These are phyloP conservation scores for Russula sp. DNA, from an alignment of 768 basidiomycete genomes.

Conservation along the genomic window DNA sequence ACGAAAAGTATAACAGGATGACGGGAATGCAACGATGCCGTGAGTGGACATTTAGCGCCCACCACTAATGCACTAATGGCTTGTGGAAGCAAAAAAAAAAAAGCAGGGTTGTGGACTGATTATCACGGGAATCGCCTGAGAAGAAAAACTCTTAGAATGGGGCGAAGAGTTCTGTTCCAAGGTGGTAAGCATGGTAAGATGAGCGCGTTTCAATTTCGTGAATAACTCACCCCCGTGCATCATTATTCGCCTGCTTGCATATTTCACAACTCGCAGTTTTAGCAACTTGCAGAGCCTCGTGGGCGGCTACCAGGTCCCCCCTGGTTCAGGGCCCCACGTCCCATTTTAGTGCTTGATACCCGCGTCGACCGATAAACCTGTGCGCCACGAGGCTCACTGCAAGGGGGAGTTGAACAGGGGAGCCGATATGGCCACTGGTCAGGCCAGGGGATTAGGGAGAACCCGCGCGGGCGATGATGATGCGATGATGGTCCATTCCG, in stretches of 20 bases:
- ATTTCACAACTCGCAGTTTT: background rate
- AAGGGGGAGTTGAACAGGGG: background rate
- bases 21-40: constrained; percentile 8
- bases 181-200: background rate
- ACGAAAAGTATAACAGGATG: too few relatives aligned
- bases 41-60: constrained; percentile 4
- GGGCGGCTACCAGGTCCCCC: background rate
- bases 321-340: background rate
- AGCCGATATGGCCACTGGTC: background rate
- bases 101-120: constrained; percentile 8
- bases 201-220: background rate
- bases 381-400: background rate
- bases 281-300: background rate
- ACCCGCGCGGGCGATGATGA: too few relatives aligned
- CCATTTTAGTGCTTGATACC: background rate
- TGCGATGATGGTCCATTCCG: background rate
- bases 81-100: background rate
- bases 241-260: background rate
- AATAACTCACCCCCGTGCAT: background rate
- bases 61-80: background rate
- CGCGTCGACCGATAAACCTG: background rate
- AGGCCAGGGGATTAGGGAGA: too few relatives aligned
- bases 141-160: constrained; percentile 8
- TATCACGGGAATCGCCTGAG: constrained; percentile 3
- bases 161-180: constrained; percentile 1